phyloP scores from a whole-genome alignment of 2,329 filamentous ascomycete species.

The Fusarium metavorans region DNA sequence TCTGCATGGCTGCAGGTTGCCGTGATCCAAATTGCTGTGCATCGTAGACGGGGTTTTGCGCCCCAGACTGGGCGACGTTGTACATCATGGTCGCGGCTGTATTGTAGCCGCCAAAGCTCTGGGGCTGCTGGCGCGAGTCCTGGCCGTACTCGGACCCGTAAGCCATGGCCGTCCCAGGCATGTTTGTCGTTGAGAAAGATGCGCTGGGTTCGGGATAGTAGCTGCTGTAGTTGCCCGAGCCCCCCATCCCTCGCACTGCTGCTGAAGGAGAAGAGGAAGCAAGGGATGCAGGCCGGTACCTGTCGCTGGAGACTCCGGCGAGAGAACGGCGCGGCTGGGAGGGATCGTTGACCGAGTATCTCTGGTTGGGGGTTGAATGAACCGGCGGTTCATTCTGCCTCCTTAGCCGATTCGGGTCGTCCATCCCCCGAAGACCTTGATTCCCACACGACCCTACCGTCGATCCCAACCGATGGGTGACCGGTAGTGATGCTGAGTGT shows the following conservation, averaged over 20 bases:
- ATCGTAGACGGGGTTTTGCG: slow-evolving; percentile 78
- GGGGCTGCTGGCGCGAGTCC: slow-evolving; percentile 68
- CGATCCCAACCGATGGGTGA: slow-evolving; percentile 73
- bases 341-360: slow-evolving; percentile 64
- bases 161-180: slow-evolving; percentile 66
- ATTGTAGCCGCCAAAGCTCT: slow-evolving; percentile 69
- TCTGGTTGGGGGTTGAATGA: slow-evolving; percentile 69
- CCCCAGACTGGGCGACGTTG: slow-evolving; percentile 74
- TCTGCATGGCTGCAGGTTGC: slow-evolving; percentile 82
- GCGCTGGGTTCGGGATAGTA: slow-evolving; percentile 69
- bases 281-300: slow-evolving; percentile 63
- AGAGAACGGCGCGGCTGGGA: slow-evolving; percentile 58
- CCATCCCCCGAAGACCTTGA: slow-evolving; percentile 75
- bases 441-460: slow-evolving; percentile 66
- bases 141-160: slow-evolving; percentile 77
- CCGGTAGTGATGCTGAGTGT: slow-evolving; percentile 56
- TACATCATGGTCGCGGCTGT: slow-evolving; percentile 78
- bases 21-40: slow-evolving; percentile 79
- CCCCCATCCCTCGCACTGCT: slow-evolving; percentile 64
- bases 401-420: slow-evolving; percentile 78
- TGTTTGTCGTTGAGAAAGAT: slow-evolving; percentile 65
- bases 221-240: slow-evolving; percentile 66
- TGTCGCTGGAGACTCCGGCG: slow-evolving; percentile 50
- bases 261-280: slow-evolving; percentile 61
- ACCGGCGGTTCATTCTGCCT: slow-evolving; percentile 80